Base-by-base conservation (phyloP, 2,329 filamentous ascomycete species). In the Penicillium sp. region DNA sequence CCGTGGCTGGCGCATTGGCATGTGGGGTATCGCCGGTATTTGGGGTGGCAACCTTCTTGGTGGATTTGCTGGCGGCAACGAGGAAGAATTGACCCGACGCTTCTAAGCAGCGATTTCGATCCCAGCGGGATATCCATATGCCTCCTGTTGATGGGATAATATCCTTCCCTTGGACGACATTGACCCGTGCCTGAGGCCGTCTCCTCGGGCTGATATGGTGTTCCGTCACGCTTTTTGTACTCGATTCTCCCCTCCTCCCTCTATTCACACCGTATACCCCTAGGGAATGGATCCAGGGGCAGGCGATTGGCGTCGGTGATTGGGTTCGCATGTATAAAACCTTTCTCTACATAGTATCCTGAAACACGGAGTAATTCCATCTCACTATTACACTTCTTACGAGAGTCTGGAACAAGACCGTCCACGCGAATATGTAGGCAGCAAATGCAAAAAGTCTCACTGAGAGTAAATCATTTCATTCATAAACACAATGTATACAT, bases 1-100 rank as follows among this genome's bases (percentile, higher is more conserved):
- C 73, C 78, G 83, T 58, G 84, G 84, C 55, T 86, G 84, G 84
- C 78, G 83, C 64, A 78, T 86, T 31, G 81, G 81, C 10, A 79
- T 83, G 73, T 84, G 82, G 82, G 81, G 81, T 15, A 76, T 85
- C 47, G 78, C 82, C 17, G 83, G 84, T 6, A 79, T 85, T 58
- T 84, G 84, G 82, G 81, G 82, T 37, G 77, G 82, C 60, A 76
- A 73, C 50, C 70, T 81, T 37, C 72, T 82, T 31, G 78, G 79
- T 45, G 73, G 73, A 38, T 65, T 73, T 3, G 64, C 76, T 15
- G 74, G 72, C 7, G 68, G 69, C 37, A 71, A 65, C 31, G 76
- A 78, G 45, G 76, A 78, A 15, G 75, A 75, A 22, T 63, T 72
- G 31, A 67, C 71, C 47, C 73, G 73, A 17, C 69, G 67, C n/a